These are phyloP conservation scores for Dactylellina sp. DNA, from an alignment of 2,329 filamentous ascomycete species.

Conservation along the genomic window DNA sequence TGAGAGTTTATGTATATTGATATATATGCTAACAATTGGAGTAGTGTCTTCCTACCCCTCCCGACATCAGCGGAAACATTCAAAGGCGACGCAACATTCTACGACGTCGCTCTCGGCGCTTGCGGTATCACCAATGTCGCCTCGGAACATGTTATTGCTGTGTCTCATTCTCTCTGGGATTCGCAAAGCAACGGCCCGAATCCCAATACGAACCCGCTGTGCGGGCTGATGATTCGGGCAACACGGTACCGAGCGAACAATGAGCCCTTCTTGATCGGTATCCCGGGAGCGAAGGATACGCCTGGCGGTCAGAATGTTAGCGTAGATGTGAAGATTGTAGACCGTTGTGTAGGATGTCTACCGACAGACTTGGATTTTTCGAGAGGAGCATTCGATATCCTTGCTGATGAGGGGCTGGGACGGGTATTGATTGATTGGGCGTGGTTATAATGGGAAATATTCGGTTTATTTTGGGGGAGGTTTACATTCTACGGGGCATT, in stretches of 20 bases:
- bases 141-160: constrained; percentile 73
- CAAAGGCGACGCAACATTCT: constrained; percentile 76
- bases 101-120: constrained; percentile 74
- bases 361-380: constrained; percentile 68
- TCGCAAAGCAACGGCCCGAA: constrained; percentile 68
- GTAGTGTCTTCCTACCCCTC: constrained; percentile 42
- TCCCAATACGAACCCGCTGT: constrained; percentile 75
- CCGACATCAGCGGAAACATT: constrained; percentile 45
- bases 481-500: background rate
- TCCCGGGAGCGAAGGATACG: constrained; percentile 29
- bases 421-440: constrained; percentile 64
- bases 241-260: constrained; percentile 65
- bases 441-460: constrained; percentile 60
- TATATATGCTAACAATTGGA: background rate
- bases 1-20: background rate
- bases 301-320: constrained; percentile 66
- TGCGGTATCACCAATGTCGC: constrained; percentile 72
- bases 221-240: constrained; percentile 75
- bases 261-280: constrained; percentile 39
- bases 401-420: constrained; percentile 66
- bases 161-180: constrained; percentile 77
- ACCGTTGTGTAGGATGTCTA: constrained; percentile 71
- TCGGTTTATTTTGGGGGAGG: too few relatives aligned
- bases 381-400: constrained; percentile 65
- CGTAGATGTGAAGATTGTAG: constrained; percentile 75